phyloP scores from a whole-genome alignment of 345 rosid genomes.

The Lepidium sativum region DNA sequence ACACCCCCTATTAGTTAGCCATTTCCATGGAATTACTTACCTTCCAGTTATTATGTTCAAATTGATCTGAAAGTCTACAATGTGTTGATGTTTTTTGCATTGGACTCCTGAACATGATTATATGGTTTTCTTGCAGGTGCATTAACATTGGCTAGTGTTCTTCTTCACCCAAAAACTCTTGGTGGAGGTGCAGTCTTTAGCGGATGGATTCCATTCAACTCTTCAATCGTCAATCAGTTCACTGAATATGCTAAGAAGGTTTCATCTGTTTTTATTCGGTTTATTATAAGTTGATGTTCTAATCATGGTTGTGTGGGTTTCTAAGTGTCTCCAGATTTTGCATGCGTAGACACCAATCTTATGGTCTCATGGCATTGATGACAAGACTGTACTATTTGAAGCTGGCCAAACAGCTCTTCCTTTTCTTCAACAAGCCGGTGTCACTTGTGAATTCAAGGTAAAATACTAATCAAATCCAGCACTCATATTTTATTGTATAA shows the following conservation, averaged over 20 bases:
- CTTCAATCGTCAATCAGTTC: conserved; percentile 28
- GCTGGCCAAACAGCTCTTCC: conserved; percentile 78
- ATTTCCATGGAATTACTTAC: not conserved
- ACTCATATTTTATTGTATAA: no score
- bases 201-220: conserved; percentile 63
- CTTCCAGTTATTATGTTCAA: not conserved
- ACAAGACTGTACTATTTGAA: conserved; percentile 62
- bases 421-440: conserved; percentile 63
- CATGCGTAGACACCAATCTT: conserved; percentile 58
- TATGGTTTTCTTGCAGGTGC: conserved; percentile 46
- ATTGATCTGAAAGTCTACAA: not conserved
- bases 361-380: conserved; percentile 75
- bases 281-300: no score
- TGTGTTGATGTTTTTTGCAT: not conserved
- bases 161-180: conserved; percentile 64
- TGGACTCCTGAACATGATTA: not conserved
- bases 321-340: not conserved
- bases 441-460: conserved; percentile 76
- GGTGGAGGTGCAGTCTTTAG: conserved; percentile 82
- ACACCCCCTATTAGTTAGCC: not conserved
- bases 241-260: conserved; percentile 14
- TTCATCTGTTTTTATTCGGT: not conserved
- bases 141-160: conserved; percentile 72
- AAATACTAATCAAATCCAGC: no score
- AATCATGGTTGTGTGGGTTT: no score